Percentiles rank a stretch among this genome's conserved stretches.
These are phyloP conservation scores for Stephania yunnanensis DNA, from an alignment of 164 flowering plant genomes.

Conservation along the genomic window DNA sequence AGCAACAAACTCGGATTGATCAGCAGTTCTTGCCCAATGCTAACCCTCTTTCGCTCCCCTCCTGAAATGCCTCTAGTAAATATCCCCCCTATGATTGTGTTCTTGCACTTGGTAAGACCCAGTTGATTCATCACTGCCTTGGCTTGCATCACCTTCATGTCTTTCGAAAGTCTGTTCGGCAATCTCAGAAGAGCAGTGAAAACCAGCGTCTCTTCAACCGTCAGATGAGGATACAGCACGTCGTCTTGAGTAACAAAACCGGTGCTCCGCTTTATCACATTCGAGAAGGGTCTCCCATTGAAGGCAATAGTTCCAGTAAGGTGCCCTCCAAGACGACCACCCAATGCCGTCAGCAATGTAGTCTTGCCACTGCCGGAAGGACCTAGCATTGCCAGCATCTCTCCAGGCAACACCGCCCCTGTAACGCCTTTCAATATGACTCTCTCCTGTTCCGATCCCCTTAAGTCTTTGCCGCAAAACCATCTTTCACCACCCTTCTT, in stretches of 20 bases:
- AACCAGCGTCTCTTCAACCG: conserved; percentile 10
- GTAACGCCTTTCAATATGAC: conserved; percentile 7
- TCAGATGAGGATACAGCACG: conserved; percentile 15
- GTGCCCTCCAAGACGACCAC: conserved; percentile 6
- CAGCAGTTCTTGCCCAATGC: conserved; percentile 14
- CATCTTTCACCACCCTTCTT: neutral
- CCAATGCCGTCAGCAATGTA: conserved; percentile 8
- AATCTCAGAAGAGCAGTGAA: conserved; percentile 13
- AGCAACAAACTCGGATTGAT: conserved; percentile 11
- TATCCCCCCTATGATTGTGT: conserved; percentile 8
- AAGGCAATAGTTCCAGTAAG: neutral
- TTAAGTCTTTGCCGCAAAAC: neutral
- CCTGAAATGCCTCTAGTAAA: conserved; percentile 13
- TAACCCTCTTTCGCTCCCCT: conserved; percentile 15
- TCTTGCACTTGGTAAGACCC: conserved; percentile 10
- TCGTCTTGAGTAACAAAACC: conserved; percentile 19
- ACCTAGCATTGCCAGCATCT: conserved; percentile 12
- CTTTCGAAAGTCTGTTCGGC: conserved; percentile 3
- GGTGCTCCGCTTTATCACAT: conserved; percentile 2
- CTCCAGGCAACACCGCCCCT: conserved; percentile 7
- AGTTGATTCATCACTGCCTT: conserved; percentile 7
- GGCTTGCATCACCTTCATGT: conserved; percentile 2
- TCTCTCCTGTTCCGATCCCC: neutral
- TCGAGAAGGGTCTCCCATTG: conserved; percentile 6
- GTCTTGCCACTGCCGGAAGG: conserved; percentile 15